phyloP scores from a whole-genome alignment of 2,329 filamentous ascomycete genomes.

The Aspergillus thermomutatus region DNA sequence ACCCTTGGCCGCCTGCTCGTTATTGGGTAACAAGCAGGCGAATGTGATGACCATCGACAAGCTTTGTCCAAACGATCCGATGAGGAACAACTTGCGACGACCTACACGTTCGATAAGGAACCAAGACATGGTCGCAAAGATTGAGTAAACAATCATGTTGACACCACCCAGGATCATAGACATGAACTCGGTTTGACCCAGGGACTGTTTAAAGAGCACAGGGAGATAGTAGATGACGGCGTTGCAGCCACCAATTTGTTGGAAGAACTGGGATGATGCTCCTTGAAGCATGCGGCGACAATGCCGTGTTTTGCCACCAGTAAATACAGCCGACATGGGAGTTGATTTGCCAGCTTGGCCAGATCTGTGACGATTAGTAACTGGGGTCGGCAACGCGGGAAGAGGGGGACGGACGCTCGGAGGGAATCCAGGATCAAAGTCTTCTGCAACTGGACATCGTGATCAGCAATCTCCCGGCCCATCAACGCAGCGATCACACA shows the following conservation, averaged over 20 bases:
- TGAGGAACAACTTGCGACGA: slow-evolving; percentile 43
- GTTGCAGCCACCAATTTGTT: slow-evolving; percentile 51
- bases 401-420: slow-evolving; percentile 47
- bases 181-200: slow-evolving; percentile 40
- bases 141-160: slow-evolving; percentile 46
- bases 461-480: slow-evolving; percentile 48
- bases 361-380: slow-evolving; percentile 43
- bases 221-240: slow-evolving; percentile 49
- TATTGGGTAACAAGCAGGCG: slow-evolving; percentile 34
- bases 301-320: slow-evolving; percentile 38
- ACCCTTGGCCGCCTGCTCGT: slow-evolving; percentile 28
- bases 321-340: slow-evolving; percentile 40
- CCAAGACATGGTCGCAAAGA: slow-evolving; percentile 45
- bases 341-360: slow-evolving; percentile 50
- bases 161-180: slow-evolving; percentile 53
- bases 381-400: too few relatives aligned
- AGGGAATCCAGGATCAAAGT: slow-evolving; percentile 68
- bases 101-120: slow-evolving; percentile 50
- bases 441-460: slow-evolving; percentile 57
- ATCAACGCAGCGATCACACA: slow-evolving; percentile 51
- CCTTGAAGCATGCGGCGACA: slow-evolving; percentile 41
- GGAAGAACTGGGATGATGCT: slow-evolving; percentile 41
- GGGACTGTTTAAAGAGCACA: slow-evolving; percentile 46
- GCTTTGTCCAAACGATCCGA: slow-evolving; percentile 36
- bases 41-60: slow-evolving; percentile 42